Evolutionary conservation across 805 yeast genomes (phyloP).

Genomic region (Candida taoyuanica): DNA sequence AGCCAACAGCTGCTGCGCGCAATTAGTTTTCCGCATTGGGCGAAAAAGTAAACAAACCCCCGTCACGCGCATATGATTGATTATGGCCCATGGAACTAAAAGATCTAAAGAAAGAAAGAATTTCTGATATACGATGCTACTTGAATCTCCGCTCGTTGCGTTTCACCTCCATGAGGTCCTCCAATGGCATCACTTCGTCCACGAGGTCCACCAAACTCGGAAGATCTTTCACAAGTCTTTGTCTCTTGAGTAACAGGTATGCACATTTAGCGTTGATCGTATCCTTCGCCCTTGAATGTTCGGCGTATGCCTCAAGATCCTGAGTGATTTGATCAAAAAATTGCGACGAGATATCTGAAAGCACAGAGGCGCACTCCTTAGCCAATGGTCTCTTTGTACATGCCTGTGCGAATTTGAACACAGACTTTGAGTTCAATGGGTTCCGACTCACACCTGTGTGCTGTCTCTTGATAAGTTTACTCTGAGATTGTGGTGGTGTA

Average conservation of each 20-base stretch:
- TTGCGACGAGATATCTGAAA: slow-evolving; percentile 24
- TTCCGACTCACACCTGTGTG: background rate
- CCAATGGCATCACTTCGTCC: slow-evolving; percentile 29
- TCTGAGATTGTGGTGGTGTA: slow-evolving; percentile 3
- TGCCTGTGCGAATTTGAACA: slow-evolving; percentile 10
- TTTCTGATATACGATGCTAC: no score
- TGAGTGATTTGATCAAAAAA: slow-evolving; percentile 27
- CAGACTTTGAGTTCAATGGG: slow-evolving; percentile 5
- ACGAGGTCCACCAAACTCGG: slow-evolving; percentile 24
- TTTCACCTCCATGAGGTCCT: slow-evolving; percentile 23
- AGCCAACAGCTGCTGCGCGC: background rate
- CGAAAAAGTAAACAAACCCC: background rate
- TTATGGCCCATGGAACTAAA: no score
- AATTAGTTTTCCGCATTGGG: background rate
- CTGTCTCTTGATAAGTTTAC: background rate
- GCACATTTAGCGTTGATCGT: slow-evolving; percentile 26
- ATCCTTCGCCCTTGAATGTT: slow-evolving; percentile 28
- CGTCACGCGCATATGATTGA: no score
- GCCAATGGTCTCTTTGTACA: slow-evolving; percentile 13
- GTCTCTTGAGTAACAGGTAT: slow-evolving; percentile 28
- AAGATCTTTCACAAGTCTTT: slow-evolving; percentile 20
- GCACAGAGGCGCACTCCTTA: slow-evolving; percentile 20
- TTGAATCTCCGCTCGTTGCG: slow-evolving; percentile 9
- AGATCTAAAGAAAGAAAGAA: no score
- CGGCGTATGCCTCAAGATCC: slow-evolving; percentile 30